Conservation (phyloP, 1,284 basidiomycete genomes). For the Phaffia rhodozyma region DNA sequence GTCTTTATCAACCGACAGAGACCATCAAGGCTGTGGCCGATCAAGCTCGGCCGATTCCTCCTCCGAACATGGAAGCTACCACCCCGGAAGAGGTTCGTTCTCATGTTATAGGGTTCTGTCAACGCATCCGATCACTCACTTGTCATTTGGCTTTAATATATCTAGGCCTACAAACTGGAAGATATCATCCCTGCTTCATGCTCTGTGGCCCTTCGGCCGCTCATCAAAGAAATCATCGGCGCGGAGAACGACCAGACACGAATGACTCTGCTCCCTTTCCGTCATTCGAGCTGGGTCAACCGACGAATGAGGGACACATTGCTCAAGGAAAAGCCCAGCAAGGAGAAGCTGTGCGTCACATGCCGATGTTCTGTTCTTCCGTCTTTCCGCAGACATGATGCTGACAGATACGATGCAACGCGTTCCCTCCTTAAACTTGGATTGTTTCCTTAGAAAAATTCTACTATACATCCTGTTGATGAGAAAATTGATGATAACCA, state of each 20-base stretch:
- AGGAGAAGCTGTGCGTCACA: slow-evolving; percentile 44
- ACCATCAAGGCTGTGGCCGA: slow-evolving; percentile 52
- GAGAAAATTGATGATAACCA: slow-evolving; percentile 51
- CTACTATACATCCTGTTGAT: slow-evolving; percentile 66
- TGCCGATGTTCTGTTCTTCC: not conserved
- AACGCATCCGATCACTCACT: not conserved
- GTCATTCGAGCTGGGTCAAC: slow-evolving; percentile 55
- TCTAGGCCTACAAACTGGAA: slow-evolving; percentile 50
- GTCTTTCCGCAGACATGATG: not conserved
- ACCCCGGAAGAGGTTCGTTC: slow-evolving; percentile 49
- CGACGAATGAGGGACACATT: slow-evolving; percentile 43
- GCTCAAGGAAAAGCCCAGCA: slow-evolving; percentile 43
- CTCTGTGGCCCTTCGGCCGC: slow-evolving; percentile 45
- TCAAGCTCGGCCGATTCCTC: slow-evolving; percentile 57
- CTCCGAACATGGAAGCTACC: slow-evolving; percentile 51
- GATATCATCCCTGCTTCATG: slow-evolving; percentile 64
- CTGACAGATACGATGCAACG: not conserved
- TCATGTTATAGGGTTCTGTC: not conserved
- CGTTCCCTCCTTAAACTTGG: not conserved
- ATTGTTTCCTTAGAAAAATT: slow-evolving; percentile 46
- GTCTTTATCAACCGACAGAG: slow-evolving; percentile 37
- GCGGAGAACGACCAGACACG: slow-evolving; percentile 44
- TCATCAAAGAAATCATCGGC: slow-evolving; percentile 44
- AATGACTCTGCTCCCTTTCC: slow-evolving; percentile 47
- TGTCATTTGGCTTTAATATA: not conserved